Evolutionary conservation across 176 grass and related monocot species (phyloP), one percentile per base, ranked within the genome.

Genomic region (Miscanthus lutarioriparius): DNA sequence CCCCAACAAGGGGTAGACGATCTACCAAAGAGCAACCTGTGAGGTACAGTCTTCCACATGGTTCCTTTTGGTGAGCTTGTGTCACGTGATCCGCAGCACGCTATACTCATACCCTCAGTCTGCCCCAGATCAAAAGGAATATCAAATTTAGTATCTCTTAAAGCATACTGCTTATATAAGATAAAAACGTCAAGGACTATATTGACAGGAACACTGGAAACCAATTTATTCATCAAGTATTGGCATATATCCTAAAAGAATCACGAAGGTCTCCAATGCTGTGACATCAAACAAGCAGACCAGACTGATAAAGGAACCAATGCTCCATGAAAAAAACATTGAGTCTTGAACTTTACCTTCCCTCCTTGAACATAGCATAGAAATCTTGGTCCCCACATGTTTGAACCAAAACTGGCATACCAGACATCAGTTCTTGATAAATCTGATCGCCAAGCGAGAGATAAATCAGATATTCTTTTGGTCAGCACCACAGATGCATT

Each of bases 321-420:
- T 54, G 16, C 15, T 72, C 17, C 35, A 26, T 25, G 17, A 20
- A 76, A 62, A 85, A 45, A 69, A 69, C 27, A 54, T 16, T 23
- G n/a, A 68, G 58, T 74, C 64, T 85, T 81, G 28, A 70, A 54
- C 47, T 81, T 92, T 90, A 98, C 93, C 93, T 94, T 98, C 44
- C 96, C 93, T 36, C 93, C 96, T 83, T 88, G 72, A 82, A 98
- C 79, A 67, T 98, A 96, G 89, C 96, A 94, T 59, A 95, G 36
- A 85, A 98, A 93, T 78, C 93, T 95, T 72, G 89, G 86, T 68
- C 80, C 89, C 89, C 91, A 98, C 93, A 95, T 92, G 83, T 98
- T 98, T 79, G 96, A 98, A 49, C 96, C 96, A 92, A 87, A 98
- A 58, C 87, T 96, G 64, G 89, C 93, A 92, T 95, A 95, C 96